Conservation (phyloP, 2,329 filamentous ascomycete species). For the Dothideomycetidae sp. region DNA sequence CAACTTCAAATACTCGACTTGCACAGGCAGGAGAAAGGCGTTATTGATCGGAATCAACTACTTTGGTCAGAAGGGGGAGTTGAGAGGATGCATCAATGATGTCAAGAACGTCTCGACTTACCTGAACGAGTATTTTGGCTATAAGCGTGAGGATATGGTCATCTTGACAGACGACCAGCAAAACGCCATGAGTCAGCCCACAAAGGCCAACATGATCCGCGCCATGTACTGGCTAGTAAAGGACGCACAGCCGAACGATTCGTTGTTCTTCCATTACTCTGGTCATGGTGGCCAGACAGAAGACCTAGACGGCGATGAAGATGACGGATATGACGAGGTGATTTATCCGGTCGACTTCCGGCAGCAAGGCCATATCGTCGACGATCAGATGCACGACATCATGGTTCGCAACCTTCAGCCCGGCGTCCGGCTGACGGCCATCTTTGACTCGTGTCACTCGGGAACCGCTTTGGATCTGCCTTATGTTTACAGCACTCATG, state of each 20-base stretch:
- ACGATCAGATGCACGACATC: constrained; percentile 69
- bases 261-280: constrained; percentile 94
- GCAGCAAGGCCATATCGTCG: constrained; percentile 65
- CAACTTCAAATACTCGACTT: constrained; percentile 80
- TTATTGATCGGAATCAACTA: constrained; percentile 93
- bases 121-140: constrained; percentile 75
- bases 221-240: constrained; percentile 98
- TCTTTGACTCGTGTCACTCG: constrained; percentile 71
- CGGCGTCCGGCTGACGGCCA: constrained; percentile 71
- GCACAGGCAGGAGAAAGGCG: constrained; percentile 77
- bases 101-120: constrained; percentile 95
- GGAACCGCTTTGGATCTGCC: constrained; percentile 64
- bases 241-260: constrained; percentile 82
- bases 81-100: constrained; percentile 91
- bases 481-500: constrained; percentile 69
- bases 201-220: constrained; percentile 84
- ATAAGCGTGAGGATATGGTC: constrained; percentile 94
- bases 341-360: constrained; percentile 75
- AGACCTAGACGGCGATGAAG: constrained; percentile 65
- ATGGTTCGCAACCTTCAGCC: constrained; percentile 65
- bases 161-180: constrained; percentile 92
- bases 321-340: constrained; percentile 70
- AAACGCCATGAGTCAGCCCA: constrained; percentile 93
- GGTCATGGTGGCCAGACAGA: constrained; percentile 73
- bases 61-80: constrained; percentile 79